Evolutionary conservation across 768 basidiomycete genomes (phyloP).

Genomic region (Boletellus emodensis): DNA sequence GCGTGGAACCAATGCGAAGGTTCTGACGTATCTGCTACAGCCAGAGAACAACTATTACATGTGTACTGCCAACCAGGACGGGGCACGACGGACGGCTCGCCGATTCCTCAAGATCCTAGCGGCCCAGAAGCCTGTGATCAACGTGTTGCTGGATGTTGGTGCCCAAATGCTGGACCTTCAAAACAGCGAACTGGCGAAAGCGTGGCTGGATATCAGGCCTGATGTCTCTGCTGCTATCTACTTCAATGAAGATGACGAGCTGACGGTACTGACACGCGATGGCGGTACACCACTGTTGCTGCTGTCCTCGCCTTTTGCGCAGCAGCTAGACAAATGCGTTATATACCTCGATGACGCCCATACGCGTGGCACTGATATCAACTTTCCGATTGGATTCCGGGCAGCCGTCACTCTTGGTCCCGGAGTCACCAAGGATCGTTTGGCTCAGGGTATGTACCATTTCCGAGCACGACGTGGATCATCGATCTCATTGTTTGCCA

Average conservation of each 20-base stretch:
- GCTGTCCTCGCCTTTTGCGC: conserved; percentile 28
- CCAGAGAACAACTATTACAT: conserved; percentile 21
- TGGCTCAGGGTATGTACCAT: conserved; percentile 11
- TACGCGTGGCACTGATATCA: conserved; percentile 19
- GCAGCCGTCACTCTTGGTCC: conserved; percentile 16
- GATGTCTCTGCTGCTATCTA: conserved; percentile 23
- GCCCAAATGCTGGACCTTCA: conserved; percentile 49
- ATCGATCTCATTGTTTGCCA: background rate
- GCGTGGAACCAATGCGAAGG: conserved; percentile 12
- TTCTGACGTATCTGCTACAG: conserved; percentile 20
- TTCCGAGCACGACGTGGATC: background rate
- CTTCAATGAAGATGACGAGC: conserved; percentile 16
- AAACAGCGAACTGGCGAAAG: conserved; percentile 36
- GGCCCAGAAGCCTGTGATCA: conserved; percentile 30
- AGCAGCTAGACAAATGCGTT: conserved; percentile 9
- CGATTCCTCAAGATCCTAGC: conserved; percentile 31
- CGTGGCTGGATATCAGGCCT: conserved; percentile 34
- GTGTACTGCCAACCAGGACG: background rate
- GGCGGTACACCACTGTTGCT: conserved; percentile 34
- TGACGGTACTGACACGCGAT: conserved; percentile 35
- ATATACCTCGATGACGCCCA: conserved; percentile 18
- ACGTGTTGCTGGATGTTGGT: conserved; percentile 49
- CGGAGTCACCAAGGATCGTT: conserved; percentile 15
- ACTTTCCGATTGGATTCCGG: conserved; percentile 12
- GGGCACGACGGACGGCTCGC: conserved; percentile 10